These are phyloP conservation scores for Saksenaea oblongispora DNA, from an alignment of 371 early-diverging fungal genomes.

Conservation along the genomic window DNA sequence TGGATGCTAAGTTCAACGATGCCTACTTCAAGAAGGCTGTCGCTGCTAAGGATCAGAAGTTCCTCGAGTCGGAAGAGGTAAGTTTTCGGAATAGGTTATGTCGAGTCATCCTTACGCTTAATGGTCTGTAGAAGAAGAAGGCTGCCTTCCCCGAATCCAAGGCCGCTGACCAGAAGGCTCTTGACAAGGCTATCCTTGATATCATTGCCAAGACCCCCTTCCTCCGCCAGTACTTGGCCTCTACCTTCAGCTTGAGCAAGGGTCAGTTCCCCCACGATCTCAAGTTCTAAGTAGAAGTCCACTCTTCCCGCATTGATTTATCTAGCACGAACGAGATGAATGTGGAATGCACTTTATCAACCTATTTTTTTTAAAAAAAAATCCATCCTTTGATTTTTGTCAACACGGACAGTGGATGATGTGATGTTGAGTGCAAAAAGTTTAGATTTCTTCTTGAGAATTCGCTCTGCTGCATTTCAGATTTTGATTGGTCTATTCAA, in stretches of 20 bases:
- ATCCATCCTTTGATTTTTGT: neutral
- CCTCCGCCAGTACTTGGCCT: conserved; percentile 83
- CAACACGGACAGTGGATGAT: neutral
- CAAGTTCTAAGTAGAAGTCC: conserved; percentile 73
- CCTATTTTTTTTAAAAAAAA: neutral
- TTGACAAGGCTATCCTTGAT: conserved; percentile 81
- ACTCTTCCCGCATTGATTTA: neutral
- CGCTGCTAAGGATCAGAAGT: conserved; percentile 73
- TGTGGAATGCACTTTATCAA: neutral
- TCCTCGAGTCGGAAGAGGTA: conserved; percentile 72
- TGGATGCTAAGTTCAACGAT: conserved; percentile 80
- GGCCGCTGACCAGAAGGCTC: conserved; percentile 79
- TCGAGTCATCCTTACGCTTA: neutral
- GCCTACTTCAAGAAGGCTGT: conserved; percentile 80
- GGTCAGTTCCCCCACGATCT: conserved; percentile 93
- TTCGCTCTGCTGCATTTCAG: neutral
- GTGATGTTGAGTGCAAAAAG: neutral
- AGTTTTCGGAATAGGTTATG: neutral
- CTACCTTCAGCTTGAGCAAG: conserved; percentile 89
- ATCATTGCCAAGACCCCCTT: conserved; percentile 81
- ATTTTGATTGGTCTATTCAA: neutral
- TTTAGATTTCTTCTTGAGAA: neutral
- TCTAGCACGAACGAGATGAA: neutral
- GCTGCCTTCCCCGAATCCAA: conserved; percentile 61
- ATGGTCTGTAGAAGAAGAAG: conserved; percentile 39